These are phyloP conservation scores for Linderniella brevidens DNA, from an alignment of 257 asterid genomes.

Conservation along the genomic window DNA sequence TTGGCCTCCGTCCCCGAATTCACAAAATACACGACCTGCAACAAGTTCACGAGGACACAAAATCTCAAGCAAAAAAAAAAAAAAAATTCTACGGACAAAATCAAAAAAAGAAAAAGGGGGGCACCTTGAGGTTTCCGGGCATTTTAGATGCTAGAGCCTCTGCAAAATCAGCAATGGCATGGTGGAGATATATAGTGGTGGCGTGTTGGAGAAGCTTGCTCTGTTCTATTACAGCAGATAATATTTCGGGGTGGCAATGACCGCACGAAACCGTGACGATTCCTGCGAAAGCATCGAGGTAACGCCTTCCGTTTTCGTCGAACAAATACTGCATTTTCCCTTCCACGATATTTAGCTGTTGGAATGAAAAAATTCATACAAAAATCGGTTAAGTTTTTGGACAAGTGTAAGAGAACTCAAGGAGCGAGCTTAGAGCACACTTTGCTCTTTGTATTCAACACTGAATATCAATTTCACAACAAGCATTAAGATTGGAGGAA, in stretches of 20 bases:
- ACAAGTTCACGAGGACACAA: slow-evolving; percentile 9
- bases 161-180: slow-evolving; percentile 76
- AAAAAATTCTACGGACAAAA: neutral
- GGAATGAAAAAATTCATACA: slow-evolving; percentile 5
- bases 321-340: slow-evolving; percentile 95
- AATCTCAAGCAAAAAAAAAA: neutral
- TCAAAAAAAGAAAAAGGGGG: neutral
- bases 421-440: no score
- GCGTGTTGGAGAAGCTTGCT: slow-evolving; percentile 95
- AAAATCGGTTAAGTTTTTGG: no score
- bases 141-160: slow-evolving; percentile 83
- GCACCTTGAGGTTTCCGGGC: slow-evolving; percentile 92
- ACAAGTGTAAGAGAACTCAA: no score
- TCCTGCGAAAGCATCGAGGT: slow-evolving; percentile 95
- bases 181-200: slow-evolving; percentile 85
- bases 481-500: no score
- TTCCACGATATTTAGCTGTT: slow-evolving; percentile 82
- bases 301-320: slow-evolving; percentile 78
- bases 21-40: slow-evolving; percentile 85
- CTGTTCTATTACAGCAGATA: slow-evolving; percentile 57
- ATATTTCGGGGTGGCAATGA: slow-evolving; percentile 76
- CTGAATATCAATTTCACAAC: no score
- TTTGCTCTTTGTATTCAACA: no score
- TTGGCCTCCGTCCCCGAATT: slow-evolving; percentile 97
- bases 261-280: slow-evolving; percentile 96